Percentiles rank a stretch among this genome's conserved stretches.
Conservation (phyloP, 768 basidiomycete species). For the Tricholoma hemisulphureum region DNA sequence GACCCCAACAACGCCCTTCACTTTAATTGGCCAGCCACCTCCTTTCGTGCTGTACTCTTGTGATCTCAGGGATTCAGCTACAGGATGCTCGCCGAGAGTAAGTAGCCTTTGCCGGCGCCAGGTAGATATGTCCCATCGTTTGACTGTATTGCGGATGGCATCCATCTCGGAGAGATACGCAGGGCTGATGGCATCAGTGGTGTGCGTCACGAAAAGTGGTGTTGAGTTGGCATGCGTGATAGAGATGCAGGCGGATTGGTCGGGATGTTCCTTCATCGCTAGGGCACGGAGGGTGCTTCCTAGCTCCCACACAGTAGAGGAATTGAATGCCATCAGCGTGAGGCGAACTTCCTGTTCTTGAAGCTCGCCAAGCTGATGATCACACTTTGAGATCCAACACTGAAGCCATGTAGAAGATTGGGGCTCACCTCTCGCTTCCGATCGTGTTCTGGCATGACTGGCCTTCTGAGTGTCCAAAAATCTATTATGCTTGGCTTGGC, state of each 20-base stretch:
- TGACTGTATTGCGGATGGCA: constrained; percentile 8
- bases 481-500: background rate
- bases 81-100: background rate
- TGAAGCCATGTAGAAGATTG: background rate
- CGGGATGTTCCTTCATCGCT: constrained; percentile 12
- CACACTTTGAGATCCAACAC: background rate
- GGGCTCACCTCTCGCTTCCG: constrained; percentile 10
- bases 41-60: constrained; percentile 10
- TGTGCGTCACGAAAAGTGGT: constrained; percentile 10
- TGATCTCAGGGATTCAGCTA: background rate
- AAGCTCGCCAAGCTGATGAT: constrained; percentile 1
- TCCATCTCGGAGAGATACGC: constrained; percentile 8
- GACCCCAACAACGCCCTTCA: constrained; percentile 8
- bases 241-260: constrained; percentile 8
- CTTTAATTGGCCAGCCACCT: constrained; percentile 10
- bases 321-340: constrained; percentile 8
- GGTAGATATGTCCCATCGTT: constrained; percentile 13
- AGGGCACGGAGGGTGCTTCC: constrained; percentile 10
- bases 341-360: constrained; percentile 11
- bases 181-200: constrained; percentile 9
- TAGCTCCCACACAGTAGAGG: constrained; percentile 11
- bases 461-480: background rate
- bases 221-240: constrained; percentile 7
- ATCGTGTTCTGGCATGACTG: constrained; percentile 11
- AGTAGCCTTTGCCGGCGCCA: constrained; percentile 11